phyloP scores from a whole-genome alignment of 2,329 filamentous ascomycete species.

The Colletotrichum liaoningense region DNA sequence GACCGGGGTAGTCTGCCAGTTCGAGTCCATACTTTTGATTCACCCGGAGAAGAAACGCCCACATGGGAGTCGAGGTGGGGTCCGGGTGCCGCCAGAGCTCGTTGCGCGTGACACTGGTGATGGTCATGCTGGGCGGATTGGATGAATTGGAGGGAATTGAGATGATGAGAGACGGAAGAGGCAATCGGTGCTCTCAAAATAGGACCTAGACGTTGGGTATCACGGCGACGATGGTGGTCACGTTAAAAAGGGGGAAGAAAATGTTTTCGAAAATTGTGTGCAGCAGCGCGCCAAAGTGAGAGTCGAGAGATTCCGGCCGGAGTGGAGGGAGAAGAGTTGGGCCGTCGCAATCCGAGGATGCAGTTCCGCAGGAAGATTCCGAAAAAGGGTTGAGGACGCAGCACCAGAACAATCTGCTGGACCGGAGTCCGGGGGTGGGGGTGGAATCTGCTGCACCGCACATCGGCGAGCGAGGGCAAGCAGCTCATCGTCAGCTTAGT shows the following conservation, averaged over 20 bases:
- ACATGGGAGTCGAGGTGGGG: slow-evolving; percentile 77
- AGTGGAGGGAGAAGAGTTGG: slow-evolving; percentile 32
- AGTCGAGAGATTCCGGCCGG: slow-evolving; percentile 13
- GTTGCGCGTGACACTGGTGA: slow-evolving; percentile 40
- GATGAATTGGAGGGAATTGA: neutral
- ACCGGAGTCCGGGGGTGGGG: slow-evolving; percentile 36
- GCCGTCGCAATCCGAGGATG: slow-evolving; percentile 36
- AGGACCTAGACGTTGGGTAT: slow-evolving; percentile 3
- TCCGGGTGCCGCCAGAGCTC: slow-evolving; percentile 79
- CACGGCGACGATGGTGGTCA: neutral
- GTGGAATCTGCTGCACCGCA: neutral
- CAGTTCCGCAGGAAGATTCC: slow-evolving; percentile 24
- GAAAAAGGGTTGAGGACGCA: slow-evolving; percentile 24
- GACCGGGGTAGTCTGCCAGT: slow-evolving; percentile 75
- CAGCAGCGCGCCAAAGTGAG: neutral
- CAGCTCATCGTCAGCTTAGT: neutral
- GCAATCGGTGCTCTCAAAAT: slow-evolving; percentile 6
- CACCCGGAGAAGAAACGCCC: slow-evolving; percentile 76
- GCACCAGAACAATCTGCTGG: neutral
- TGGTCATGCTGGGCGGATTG: slow-evolving; percentile 28
- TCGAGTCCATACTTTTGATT: slow-evolving; percentile 74
- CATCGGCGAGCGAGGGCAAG: neutral
- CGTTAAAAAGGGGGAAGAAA: neutral
- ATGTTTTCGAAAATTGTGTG: slow-evolving; percentile 2
- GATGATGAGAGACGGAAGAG: neutral